Conservation (phyloP, 176 grass and related monocot genomes). For the Typha latifolia region DNA sequence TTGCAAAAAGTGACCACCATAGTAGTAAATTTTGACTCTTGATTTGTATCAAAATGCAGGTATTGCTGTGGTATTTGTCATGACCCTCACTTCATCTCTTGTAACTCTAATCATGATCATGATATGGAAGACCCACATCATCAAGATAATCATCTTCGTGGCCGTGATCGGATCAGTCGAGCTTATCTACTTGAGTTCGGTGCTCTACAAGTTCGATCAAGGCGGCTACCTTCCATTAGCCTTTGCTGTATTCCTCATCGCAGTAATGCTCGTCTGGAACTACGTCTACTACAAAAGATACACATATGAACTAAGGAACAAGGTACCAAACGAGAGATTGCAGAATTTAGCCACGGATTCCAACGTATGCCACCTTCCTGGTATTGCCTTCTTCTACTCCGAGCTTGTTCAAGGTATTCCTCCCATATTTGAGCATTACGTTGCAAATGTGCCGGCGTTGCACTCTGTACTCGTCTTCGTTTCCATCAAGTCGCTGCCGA, state of each 20-base stretch:
- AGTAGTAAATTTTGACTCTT: background rate
- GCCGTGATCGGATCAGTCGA: constrained; percentile 52
- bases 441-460: constrained; percentile 24
- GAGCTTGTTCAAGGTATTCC: constrained; percentile 16
- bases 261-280: constrained; percentile 11
- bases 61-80: constrained; percentile 80
- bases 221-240: constrained; percentile 8
- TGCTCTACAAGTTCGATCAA: constrained; percentile 17
- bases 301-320: constrained; percentile 9
- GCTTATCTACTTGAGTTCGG: constrained; percentile 38
- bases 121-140: constrained; percentile 74
- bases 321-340: background rate
- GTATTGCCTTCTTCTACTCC: constrained; percentile 17
- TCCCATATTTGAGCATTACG: constrained; percentile 16
- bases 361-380: background rate
- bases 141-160: constrained; percentile 52
- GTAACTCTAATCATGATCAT: constrained; percentile 76
- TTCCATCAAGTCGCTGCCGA: constrained; percentile 67
- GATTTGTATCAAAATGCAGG: constrained; percentile 27
- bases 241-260: constrained; percentile 1
- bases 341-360: background rate
- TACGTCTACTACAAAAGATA: constrained; percentile 13
- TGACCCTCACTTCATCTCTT: constrained; percentile 77
- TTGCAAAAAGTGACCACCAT: too few species aligned
- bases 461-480: constrained; percentile 74